Conservation (phyloP, 768 basidiomycete genomes). For the Paxillus ammoniavirescens region DNA sequence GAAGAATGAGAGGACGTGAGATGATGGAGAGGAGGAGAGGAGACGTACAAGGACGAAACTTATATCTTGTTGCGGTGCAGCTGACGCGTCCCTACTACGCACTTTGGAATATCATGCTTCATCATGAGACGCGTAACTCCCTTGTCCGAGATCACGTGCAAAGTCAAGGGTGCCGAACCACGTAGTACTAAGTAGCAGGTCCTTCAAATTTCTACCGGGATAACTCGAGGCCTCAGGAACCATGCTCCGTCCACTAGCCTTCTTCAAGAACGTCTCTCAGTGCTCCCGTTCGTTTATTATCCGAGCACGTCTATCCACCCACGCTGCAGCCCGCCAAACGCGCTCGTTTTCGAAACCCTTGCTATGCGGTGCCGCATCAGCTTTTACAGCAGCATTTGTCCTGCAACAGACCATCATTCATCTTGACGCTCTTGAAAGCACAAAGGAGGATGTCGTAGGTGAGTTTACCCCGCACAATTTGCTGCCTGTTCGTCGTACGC, state of each 20-base stretch:
- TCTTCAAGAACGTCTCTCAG: not conserved
- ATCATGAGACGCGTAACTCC: not conserved
- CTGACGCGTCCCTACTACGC: constrained; percentile 33
- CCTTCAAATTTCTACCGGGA: no score
- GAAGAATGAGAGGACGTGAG: constrained; percentile 1
- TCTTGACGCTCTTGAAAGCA: constrained; percentile 41
- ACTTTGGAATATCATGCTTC: no score
- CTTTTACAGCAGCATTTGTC: constrained; percentile 27
- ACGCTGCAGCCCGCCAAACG: constrained; percentile 8
- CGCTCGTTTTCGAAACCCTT: constrained; percentile 22
- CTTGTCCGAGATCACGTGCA: not conserved
- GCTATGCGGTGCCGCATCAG: constrained; percentile 34
- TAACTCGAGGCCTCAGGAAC: no score
- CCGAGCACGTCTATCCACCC: not conserved
- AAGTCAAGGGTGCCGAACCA: no score
- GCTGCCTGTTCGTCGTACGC: not conserved
- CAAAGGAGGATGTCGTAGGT: constrained; percentile 22
- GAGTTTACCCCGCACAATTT: not conserved
- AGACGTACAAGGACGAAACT: constrained; percentile 23
- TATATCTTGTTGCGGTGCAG: constrained; percentile 13
- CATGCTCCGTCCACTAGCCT: not conserved
- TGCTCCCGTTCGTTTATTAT: not conserved
- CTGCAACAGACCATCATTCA: constrained; percentile 32
- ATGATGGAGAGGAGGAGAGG: constrained; percentile 12
- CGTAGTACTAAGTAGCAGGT: no score